A percentile compares a stretch with the other conserved stretches of the same genome.
Evolutionary conservation across 495 filamentous ascomycete genomes (phyloP).

Genomic region (Penicillium roqueforti): DNA sequence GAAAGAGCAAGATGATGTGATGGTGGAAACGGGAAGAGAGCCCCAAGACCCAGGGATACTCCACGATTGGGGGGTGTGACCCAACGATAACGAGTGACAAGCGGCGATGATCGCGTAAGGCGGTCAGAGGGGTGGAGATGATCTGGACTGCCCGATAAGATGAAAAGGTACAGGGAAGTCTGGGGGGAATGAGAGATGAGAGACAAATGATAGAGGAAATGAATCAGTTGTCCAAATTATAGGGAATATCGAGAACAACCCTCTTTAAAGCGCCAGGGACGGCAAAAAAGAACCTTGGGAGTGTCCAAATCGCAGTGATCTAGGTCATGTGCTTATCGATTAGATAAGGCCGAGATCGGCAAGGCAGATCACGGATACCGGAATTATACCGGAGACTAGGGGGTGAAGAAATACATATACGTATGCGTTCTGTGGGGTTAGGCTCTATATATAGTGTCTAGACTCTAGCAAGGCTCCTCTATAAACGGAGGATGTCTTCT

Average conservation of each 20-base stretch:
- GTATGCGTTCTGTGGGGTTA: not conserved
- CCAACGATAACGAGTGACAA: conserved; percentile 37
- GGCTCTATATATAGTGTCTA: not conserved
- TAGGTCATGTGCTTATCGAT: conserved; percentile 21
- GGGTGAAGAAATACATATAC: not conserved
- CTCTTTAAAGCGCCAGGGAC: not conserved
- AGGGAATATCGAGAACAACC: not conserved
- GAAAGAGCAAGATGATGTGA: conserved; percentile 34
- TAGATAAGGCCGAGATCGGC: conserved; percentile 25
- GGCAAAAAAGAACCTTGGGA: not conserved
- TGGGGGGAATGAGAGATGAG: not conserved
- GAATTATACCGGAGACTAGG: not conserved
- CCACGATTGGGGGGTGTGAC: conserved; percentile 34
- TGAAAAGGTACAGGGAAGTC: not conserved
- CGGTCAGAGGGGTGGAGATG: conserved; percentile 37
- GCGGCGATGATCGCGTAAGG: conserved; percentile 27
- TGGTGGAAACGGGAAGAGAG: conserved; percentile 19
- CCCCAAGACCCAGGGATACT: conserved; percentile 29
- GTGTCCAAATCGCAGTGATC: not conserved
- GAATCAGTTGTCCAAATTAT: not conserved
- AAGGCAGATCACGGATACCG: not conserved
- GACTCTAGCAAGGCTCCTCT: not conserved
- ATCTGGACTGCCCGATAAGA: conserved; percentile 2
- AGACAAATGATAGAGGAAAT: not conserved
- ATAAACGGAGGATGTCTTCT: not conserved